Evolutionary conservation across 1,284 basidiomycete species (phyloP).

Genomic region (Taiwanofungus camphoratus): DNA sequence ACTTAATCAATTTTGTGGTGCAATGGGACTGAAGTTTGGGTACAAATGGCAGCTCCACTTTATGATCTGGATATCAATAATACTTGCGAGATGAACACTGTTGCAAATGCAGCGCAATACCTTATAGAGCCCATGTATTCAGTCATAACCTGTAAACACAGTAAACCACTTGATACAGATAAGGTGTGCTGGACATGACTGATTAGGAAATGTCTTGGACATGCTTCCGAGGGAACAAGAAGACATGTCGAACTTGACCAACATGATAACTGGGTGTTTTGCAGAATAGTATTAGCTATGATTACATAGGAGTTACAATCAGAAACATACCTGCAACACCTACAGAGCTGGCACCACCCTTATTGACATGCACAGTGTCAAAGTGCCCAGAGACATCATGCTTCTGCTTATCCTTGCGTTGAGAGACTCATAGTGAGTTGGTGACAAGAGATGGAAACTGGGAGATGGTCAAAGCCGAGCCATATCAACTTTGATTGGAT

Average conservation of each 20-base stretch:
- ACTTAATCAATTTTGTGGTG: conserved; percentile 26
- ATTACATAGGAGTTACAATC: neutral
- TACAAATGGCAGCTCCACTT: conserved; percentile 27
- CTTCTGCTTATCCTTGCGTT: neutral
- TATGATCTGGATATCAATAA: conserved; percentile 24
- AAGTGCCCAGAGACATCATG: conserved; percentile 12
- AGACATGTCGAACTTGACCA: conserved; percentile 15
- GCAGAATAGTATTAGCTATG: neutral
- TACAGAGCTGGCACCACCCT: neutral
- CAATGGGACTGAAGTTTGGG: conserved; percentile 11
- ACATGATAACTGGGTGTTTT: conserved; percentile 15
- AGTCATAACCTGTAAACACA: conserved; percentile 10
- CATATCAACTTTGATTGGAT: no score
- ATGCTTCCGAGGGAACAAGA: conserved; percentile 4
- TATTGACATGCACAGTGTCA: conserved; percentile 13
- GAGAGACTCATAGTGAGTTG: no score
- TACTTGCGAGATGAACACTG: conserved; percentile 15
- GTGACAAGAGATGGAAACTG: no score
- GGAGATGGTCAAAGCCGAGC: no score
- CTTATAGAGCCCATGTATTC: conserved; percentile 13
- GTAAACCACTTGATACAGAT: conserved; percentile 32
- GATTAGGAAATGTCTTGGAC: conserved; percentile 7
- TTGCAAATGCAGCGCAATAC: conserved; percentile 12
- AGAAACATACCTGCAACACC: neutral
- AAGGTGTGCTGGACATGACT: conserved; percentile 15